Conservation (phyloP, 257 asterid genomes). For the Craterostigma plantagineum region DNA sequence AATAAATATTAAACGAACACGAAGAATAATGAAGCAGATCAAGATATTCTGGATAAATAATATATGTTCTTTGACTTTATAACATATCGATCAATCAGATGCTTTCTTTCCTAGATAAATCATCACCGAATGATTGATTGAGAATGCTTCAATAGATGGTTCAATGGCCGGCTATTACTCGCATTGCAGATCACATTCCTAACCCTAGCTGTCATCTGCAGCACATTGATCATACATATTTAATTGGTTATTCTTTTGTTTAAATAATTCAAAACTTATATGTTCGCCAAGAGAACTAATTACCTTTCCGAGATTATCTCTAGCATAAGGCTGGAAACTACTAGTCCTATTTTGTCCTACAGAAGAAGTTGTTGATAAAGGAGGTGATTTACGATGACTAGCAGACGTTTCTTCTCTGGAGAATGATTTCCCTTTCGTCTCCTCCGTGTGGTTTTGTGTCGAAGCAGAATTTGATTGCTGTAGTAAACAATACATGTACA, state of each 20-base stretch:
- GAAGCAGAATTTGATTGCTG: slow-evolving; percentile 18
- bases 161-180: slow-evolving; percentile 26
- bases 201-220: slow-evolving; percentile 42
- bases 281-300: no score
- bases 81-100: no score
- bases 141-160: slow-evolving; percentile 34
- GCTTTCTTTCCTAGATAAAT: no score
- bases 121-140: slow-evolving; percentile 30
- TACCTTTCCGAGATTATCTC: slow-evolving; percentile 56
- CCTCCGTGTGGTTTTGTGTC: slow-evolving; percentile 12
- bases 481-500: neutral
- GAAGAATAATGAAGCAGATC: no score
- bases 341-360: slow-evolving; percentile 16
- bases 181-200: slow-evolving; percentile 27
- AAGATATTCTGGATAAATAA: no score
- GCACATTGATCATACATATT: neutral
- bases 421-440: slow-evolving; percentile 19
- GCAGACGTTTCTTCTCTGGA: no score
- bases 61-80: no score
- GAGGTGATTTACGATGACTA: slow-evolving; percentile 58
- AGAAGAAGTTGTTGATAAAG: slow-evolving; percentile 28
- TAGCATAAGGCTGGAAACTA: slow-evolving; percentile 58
- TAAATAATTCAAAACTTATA: neutral
- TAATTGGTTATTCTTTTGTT: neutral
- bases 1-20: no score